Percentiles rank a stretch among this genome's conserved stretches.
phyloP scores from a whole-genome alignment of 208 protist species.

The Leishmania turanica region DNA sequence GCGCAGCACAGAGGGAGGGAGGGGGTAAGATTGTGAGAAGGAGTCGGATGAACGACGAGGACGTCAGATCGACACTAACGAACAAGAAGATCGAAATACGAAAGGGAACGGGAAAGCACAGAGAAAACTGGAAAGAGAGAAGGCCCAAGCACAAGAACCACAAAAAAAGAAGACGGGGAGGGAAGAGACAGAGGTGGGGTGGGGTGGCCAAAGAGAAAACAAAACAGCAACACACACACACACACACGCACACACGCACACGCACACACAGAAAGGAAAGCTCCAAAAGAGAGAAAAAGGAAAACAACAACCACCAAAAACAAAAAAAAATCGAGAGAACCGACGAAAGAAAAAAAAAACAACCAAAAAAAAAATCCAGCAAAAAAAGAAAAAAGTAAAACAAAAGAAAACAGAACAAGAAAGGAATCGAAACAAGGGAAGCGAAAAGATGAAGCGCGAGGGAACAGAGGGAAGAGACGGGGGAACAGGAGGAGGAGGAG shows the following conservation, averaged over 20 bases:
- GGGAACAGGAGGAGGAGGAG: neutral
- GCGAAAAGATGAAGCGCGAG: neutral
- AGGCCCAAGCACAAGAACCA: neutral
- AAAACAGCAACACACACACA: neutral
- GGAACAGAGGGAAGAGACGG: neutral
- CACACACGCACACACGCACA: neutral
- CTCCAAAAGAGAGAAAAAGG: neutral
- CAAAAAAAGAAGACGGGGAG: neutral
- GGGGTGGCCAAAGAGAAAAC: neutral
- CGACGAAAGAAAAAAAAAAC: neutral
- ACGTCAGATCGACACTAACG: conserved; percentile 1
- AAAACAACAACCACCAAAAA: neutral
- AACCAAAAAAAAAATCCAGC: neutral
- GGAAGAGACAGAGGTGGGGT: neutral
- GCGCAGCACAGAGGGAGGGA: neutral
- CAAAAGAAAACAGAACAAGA: too few species aligned
- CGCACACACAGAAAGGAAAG: neutral
- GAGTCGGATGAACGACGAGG: neutral
- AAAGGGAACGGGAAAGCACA: neutral
- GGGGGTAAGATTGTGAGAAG: neutral
- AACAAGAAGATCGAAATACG: neutral
- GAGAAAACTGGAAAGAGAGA: neutral
- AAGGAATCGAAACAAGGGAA: neutral
- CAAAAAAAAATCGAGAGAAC: neutral
- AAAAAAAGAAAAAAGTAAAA: neutral